Conservation (phyloP, 2,329 filamentous ascomycete genomes). For the Mariannaea elegans region DNA sequence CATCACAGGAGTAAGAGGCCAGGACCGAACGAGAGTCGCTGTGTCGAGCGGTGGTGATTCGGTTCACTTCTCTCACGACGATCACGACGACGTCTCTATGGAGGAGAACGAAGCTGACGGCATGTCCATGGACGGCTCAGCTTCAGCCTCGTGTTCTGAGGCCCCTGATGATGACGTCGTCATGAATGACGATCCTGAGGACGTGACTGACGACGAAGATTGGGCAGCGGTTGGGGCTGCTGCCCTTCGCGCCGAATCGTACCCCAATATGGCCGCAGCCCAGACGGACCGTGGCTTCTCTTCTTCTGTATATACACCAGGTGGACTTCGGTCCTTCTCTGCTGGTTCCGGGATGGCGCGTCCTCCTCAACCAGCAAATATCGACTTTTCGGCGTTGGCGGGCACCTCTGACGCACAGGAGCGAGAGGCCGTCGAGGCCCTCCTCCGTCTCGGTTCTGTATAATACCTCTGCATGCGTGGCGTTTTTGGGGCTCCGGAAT, state of each 20-base stretch:
- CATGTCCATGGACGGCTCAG: conserved; percentile 84
- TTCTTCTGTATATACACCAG: conserved; percentile 59
- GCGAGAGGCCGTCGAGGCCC: conserved; percentile 82
- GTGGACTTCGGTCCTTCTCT: conserved; percentile 59
- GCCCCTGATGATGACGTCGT: conserved; percentile 72
- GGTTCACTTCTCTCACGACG: conserved; percentile 78
- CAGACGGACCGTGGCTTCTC: conserved; percentile 57
- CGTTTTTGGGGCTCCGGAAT: conserved; percentile 52
- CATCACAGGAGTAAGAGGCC: conserved; percentile 58
- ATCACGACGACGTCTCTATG: conserved; percentile 70
- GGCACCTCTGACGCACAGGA: conserved; percentile 74
- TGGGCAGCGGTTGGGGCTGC: conserved; percentile 91
- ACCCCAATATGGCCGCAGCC: conserved; percentile 64
- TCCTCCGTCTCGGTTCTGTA: conserved; percentile 83
- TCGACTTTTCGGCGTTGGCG: conserved; percentile 61
- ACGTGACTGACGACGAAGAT: conserved; percentile 94
- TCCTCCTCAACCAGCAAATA: conserved; percentile 59
- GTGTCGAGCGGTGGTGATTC: conserved; percentile 75
- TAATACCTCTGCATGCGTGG: conserved; percentile 66
- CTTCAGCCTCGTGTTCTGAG: conserved; percentile 79
- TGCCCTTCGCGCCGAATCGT: conserved; percentile 76
- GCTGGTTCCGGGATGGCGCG: conserved; percentile 62
- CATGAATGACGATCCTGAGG: conserved; percentile 80
- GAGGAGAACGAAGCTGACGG: conserved; percentile 89
- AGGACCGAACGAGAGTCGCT: conserved; percentile 58